Evolutionary conservation across 2,329 filamentous ascomycete species (phyloP), one percentile per base, ranked within the genome.

Genomic region (Fusarium fracticaudum): DNA sequence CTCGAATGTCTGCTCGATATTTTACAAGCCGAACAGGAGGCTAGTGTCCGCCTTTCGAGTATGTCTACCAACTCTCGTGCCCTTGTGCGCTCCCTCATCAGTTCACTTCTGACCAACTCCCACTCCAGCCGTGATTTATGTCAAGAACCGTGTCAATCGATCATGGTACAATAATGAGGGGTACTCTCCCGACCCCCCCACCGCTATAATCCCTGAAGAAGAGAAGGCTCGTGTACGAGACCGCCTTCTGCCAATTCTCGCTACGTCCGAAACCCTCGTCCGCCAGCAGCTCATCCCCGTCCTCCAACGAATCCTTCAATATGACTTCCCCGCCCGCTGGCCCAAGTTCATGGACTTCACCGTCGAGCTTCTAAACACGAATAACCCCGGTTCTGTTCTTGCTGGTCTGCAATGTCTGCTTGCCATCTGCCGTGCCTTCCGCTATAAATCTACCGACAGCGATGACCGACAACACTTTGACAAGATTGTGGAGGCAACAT

Each of bases 71-170:
- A 64, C 22, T 29, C 40, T 29, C 24, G 15, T 57, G 22, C 31
- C 48, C 62, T 69, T 77, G 40, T 71, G 41, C 47, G 72, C 71
- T 73, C 77, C 79, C 79, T 76, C 51, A 43, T 48, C 51, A 53
- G 40, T 60, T 47, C 57, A 67, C 53, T 41, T 44, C 70, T 64
- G 54, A 76, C 76, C 64, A 76, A 71, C 13, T 47, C 26, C 13
- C 51, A 60, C 65, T 54, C 61, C 83, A 98, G 96, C 95, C 80
- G 95, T 96, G 81, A 94, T 99, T 78, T 99, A 98, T 85, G 91
- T 98, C 83, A 99, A 99, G 87, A 98, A 99, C 86, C 93, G 95
- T 81, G 93, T 98, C 83, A 96, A 93, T 83, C 93, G 95, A 81
- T 95, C 94, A 79, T 99, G 96, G 96, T 89, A 92, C 64, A 91